Evolutionary conservation across 2,329 filamentous ascomycete genomes (phyloP).

Genomic region (Aspergillus oerlinghausenensis): DNA sequence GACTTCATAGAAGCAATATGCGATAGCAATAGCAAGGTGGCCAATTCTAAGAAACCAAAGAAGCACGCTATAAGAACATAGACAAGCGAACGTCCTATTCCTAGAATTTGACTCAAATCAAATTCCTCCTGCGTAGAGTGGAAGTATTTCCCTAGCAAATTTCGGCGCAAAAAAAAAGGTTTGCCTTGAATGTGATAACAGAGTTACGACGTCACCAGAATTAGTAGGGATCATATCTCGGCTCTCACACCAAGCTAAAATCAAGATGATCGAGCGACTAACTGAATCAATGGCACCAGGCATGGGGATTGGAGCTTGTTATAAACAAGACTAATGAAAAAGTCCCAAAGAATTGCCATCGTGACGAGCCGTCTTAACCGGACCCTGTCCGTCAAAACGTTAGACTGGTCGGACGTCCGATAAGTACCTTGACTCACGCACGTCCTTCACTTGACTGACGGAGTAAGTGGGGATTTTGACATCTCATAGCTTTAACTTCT

Average conservation of each 20-base stretch:
- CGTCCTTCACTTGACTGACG: neutral
- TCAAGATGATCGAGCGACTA: neutral
- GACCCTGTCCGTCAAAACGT: constrained; percentile 5
- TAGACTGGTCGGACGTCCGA: constrained; percentile 6
- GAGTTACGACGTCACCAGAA: neutral
- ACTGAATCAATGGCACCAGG: neutral
- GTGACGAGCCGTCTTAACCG: constrained; percentile 26
- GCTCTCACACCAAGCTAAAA: neutral
- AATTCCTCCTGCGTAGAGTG: neutral
- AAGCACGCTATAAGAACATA: constrained; percentile 1
- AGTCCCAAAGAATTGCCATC: neutral
- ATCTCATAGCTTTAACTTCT: no score
- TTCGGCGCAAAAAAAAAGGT: neutral
- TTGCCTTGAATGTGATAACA: neutral
- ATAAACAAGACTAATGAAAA: neutral
- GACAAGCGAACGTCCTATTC: neutral
- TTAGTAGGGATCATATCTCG: neutral
- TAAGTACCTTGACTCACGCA: neutral
- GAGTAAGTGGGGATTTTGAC: no score
- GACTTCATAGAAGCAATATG: constrained; percentile 2
- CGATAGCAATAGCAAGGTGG: neutral
- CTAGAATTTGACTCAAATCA: neutral
- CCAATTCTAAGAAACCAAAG: neutral
- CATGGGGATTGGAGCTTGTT: neutral
- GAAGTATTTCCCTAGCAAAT: neutral